Base-by-base conservation (phyloP, 2,329 filamentous ascomycete genomes). In the Taxawa tesnikishii region DNA sequence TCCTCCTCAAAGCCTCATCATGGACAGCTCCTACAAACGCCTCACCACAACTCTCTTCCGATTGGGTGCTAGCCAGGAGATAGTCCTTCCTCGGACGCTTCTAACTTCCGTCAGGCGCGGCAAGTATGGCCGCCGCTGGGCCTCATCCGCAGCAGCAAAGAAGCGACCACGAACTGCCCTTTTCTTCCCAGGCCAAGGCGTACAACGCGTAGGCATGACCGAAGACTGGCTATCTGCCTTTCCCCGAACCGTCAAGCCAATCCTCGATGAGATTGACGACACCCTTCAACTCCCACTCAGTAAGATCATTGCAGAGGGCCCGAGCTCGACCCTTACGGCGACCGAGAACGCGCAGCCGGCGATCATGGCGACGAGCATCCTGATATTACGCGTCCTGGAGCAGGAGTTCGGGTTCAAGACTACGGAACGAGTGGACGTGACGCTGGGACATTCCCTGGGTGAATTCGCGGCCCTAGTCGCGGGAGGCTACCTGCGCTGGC, bases 391-490 rank as follows among this genome's bases (percentile, higher is more conserved):
- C 34, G 76, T 94, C 38, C 68, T 96, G 41, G 84, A 94, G 60
- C 65, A 72, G 39, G 83, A 94, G 43, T 94, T 88, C 51, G 75
- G 70, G 25, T 93, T 94, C 59, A 66, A 72, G 36, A 70, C 77
- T 5, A 58, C 64, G 6, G 72, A 81, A 34, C 68, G 78, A 37
- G 76, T 85, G 26, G 83, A 94, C 57, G 75, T 92, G 21, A 83
- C 82, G 1, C 67, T 94, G 15, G 88, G 88, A 7, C 88, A 96
- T 58, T 93, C 83, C 4, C 67, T 96, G 8, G 88, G 88, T 29
- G 88, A 94, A 55, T 96, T 94, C 49, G 83, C 88, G 1, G 87
- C 88, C 2, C 67, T 96, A 27, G 84, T 93, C 1, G 81, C 84
- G 0, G 82, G 79, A 14, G 83, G 83, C 2, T 83, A 90, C 54